A percentile compares a stretch with the other conserved stretches of the same genome.
These are phyloP conservation scores for Aspergillus indologenus DNA, from an alignment of 495 filamentous ascomycete genomes.

Conservation along the genomic window DNA sequence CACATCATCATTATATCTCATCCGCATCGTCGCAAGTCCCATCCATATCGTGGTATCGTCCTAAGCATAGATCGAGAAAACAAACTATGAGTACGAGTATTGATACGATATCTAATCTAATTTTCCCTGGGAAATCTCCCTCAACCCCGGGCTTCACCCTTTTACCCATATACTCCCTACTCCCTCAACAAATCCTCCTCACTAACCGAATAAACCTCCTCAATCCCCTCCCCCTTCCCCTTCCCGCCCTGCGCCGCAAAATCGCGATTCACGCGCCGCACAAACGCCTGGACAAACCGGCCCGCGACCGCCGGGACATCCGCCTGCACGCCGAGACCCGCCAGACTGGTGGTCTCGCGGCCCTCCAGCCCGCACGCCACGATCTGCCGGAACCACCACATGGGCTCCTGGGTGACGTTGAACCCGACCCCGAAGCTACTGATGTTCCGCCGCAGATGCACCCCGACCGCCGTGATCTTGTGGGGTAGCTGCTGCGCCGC, in stretches of 20 bases:
- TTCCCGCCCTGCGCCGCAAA: slow-evolving; percentile 28
- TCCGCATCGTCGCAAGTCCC: not conserved
- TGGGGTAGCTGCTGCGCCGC: slow-evolving; percentile 24
- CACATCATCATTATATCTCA: not conserved
- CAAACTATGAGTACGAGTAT: too few relatives aligned
- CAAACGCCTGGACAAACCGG: slow-evolving; percentile 41
- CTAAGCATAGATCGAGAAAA: not conserved
- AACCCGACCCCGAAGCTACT: slow-evolving; percentile 83
- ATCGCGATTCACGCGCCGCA: slow-evolving; percentile 38
- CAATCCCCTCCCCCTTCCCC: slow-evolving; percentile 38
- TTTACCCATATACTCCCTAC: not conserved
- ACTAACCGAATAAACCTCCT: slow-evolving; percentile 38
- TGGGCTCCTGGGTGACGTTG: slow-evolving; percentile 65
- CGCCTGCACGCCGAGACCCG: slow-evolving; percentile 35
- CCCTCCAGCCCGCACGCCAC: slow-evolving; percentile 83
- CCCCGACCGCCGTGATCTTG: slow-evolving; percentile 88
- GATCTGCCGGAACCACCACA: slow-evolving; percentile 75
- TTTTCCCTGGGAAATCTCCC: too few relatives aligned
- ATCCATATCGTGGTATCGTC: not conserved
- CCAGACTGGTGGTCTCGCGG: slow-evolving; percentile 69
- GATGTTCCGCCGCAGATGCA: slow-evolving; percentile 81
- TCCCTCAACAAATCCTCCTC: slow-evolving; percentile 33
- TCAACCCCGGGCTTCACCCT: too few relatives aligned
- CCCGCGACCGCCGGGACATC: slow-evolving; percentile 33
- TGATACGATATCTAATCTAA: too few relatives aligned